Conservation (phyloP, 2,329 filamentous ascomycete genomes). For the Diaporthe sp. region DNA sequence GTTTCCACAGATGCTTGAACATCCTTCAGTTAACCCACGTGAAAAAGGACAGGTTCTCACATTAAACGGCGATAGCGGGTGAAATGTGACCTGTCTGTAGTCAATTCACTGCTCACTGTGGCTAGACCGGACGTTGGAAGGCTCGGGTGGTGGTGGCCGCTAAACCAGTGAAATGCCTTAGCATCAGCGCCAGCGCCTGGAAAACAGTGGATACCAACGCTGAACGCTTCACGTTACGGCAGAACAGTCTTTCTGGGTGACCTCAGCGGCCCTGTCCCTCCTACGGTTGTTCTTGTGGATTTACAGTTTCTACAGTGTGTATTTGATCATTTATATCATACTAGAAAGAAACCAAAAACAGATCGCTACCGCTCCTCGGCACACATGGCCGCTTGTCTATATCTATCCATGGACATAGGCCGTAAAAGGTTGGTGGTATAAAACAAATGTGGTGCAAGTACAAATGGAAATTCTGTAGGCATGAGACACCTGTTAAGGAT, state of each 20-base stretch:
- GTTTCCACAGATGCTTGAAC: slow-evolving; percentile 4
- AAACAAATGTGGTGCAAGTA: not conserved
- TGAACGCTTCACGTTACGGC: not conserved
- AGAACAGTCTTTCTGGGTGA: not conserved
- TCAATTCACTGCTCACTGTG: slow-evolving; percentile 3
- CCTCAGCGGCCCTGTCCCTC: not conserved
- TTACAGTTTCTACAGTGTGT: not conserved
- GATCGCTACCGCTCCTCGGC: not conserved
- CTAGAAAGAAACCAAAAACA: not conserved
- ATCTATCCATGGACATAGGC: slow-evolving; percentile 8
- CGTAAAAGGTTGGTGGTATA: slow-evolving; percentile 2
- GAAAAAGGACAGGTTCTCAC: not conserved
- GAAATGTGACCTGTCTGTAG: not conserved
- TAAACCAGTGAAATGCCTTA: not conserved
- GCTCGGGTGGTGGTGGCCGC: slow-evolving; percentile 5
- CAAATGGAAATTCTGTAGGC: not conserved
- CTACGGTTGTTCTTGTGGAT: not conserved
- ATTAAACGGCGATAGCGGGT: not conserved
- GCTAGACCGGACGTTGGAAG: not conserved
- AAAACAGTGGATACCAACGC: not conserved
- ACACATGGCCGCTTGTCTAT: slow-evolving; percentile 13
- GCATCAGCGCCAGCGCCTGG: not conserved
- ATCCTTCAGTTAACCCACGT: not conserved
- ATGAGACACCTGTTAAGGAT: not conserved
- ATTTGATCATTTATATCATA: not conserved